Evolutionary conservation across 305 asterid species (phyloP), one percentile per base, ranked within the genome.

Genomic region (Solanum hybrid): DNA sequence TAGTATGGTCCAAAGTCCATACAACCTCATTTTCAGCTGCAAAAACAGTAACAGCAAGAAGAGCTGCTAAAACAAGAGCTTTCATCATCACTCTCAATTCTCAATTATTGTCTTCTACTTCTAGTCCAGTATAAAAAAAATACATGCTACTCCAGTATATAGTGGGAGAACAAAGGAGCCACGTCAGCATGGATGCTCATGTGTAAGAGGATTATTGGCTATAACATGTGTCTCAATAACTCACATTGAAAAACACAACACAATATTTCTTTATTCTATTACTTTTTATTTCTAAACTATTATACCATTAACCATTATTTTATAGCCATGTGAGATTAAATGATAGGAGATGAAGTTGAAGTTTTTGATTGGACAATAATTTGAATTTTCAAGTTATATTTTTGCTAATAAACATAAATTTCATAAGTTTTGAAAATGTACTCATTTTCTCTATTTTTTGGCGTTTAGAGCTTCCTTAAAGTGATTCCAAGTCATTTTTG

Each of bases 1-100:
- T 96, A 78, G 96, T 88, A 87, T 90, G 93, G 92, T 94, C 98
- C 94, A 96, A 89, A 93, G 97, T 95, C 93, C 94, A 89, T 85
- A 96, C 97, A 86, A 45, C 29, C 73, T 79, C 93, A 89, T 89
- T 87, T 45, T 78, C 90, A 4, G 89, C 95, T 76, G 92, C 89
- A 93, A 88, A 93, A 17, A 88, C 91, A 33, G 92, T 89, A 12
- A 86, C 90, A 57, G 39, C 29, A 73, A 78, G 33, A 78, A 92
- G 80, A 37, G 92, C 91, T 87, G 89, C 91, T 79, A 93, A 89
- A 57, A 90, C 2, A 34, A 14, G 24, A 84, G 89, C 10, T 84
- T 84, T 51, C 15, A 24, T 37, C 88, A 84, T 84, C 89, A 81
- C 92, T 90, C 89, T 85, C 73, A 26, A 88, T 1, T 79, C 57